Conservation (phyloP, 306 rosid species). For the Erythrophleum fordii region DNA sequence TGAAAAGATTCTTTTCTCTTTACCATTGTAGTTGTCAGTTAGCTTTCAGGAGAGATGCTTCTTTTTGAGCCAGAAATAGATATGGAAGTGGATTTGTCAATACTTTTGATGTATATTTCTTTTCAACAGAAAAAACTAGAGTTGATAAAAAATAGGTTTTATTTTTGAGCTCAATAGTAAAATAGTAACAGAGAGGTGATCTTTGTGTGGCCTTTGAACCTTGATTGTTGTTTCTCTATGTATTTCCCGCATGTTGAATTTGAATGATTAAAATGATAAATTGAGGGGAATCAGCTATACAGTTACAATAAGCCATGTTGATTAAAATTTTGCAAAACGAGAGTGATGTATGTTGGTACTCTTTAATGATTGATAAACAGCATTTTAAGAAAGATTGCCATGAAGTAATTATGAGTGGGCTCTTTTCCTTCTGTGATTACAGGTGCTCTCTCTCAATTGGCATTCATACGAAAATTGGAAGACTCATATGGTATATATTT, state of each 20-base stretch:
- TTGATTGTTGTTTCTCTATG: neutral
- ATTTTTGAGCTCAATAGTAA: neutral
- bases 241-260: neutral
- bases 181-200: neutral
- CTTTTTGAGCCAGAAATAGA: neutral
- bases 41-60: too few relatives aligned
- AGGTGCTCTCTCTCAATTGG: slow-evolving; percentile 96
- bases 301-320: neutral
- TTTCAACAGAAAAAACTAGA: too few relatives aligned
- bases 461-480: slow-evolving; percentile 83
- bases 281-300: neutral
- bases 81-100: neutral
- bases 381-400: neutral
- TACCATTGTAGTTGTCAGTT: too few relatives aligned
- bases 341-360: neutral
- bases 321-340: neutral
- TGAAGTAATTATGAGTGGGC: neutral
- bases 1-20: too few relatives aligned
- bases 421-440: slow-evolving; percentile 5
- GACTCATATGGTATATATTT: slow-evolving; percentile 72
- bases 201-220: neutral
- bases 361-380: neutral
- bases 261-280: neutral
- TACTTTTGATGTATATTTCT: neutral
- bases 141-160: neutral